Percentiles rank a stretch among this genome's conserved stretches.
Evolutionary conservation across 2,329 filamentous ascomycete genomes (phyloP).

Genomic region (Hawksworthiomyces lignivorus): DNA sequence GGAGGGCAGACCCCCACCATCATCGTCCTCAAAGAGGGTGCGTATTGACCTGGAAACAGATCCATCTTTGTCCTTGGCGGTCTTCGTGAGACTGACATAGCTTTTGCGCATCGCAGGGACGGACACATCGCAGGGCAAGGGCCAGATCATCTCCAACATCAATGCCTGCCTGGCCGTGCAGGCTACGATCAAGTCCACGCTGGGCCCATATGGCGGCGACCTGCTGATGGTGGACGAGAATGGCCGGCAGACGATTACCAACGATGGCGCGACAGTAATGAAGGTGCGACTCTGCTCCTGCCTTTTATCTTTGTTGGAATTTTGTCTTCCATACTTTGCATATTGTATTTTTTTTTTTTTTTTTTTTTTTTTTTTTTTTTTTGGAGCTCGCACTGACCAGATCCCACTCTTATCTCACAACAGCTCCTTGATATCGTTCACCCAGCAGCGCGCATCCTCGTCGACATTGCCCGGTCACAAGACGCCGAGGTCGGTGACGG

Average conservation of each 20-base stretch:
- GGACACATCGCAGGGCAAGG: constrained; percentile 93
- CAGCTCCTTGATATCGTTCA: constrained; percentile 97
- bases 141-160: constrained; percentile 95
- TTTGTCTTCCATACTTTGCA: too few species aligned
- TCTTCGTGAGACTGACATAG: too few species aligned
- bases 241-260: constrained; percentile 94
- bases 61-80: constrained; percentile 9
- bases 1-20: constrained; percentile 96
- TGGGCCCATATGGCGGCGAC: constrained; percentile 95
- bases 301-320: too few species aligned
- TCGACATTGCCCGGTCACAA: constrained; percentile 97
- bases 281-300: too few species aligned
- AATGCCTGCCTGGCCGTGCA: constrained; percentile 96
- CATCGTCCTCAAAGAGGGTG: constrained; percentile 95
- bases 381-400: too few species aligned
- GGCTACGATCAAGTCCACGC: constrained; percentile 87
- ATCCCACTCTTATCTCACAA: too few species aligned
- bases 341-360: too few species aligned
- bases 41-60: constrained; percentile 27
- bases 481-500: constrained; percentile 98
- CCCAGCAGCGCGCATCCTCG: constrained; percentile 91
- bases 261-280: constrained; percentile 98
- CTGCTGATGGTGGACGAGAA: constrained; percentile 92
- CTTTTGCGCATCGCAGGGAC: constrained; percentile 80
- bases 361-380: too few species aligned